Base-by-base conservation (phyloP, 139 green algal genomes). In the Coelastrella sp. region DNA sequence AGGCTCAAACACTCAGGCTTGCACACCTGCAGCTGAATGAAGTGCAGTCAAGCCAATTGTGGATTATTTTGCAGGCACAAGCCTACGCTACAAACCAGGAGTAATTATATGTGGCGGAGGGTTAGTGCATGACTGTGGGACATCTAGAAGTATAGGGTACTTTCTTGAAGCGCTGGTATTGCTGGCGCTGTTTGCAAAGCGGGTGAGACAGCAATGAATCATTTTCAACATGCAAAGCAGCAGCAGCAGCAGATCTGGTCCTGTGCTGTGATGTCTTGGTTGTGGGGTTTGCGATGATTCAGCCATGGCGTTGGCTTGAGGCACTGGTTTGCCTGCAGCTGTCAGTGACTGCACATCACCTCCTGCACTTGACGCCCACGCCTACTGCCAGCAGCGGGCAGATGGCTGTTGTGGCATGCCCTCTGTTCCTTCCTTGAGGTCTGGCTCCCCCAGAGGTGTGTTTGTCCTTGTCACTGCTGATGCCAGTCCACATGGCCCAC, bases 91-190 rank as follows among this genome's bases (percentile, higher is more conserved):
- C 92, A 94, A 91, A 49, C 98, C 98, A 4, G 98, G 98, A 49
- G 87, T 98, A 7, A 92, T 99, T 4, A 87, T 98, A 4, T 93
- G 92, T 17, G 97, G 97, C 9, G 22, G 84, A 8, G 90, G 90
- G 7, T 58, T 99, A 9, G 60, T 92, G 56, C 98, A 99, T 91
- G 97, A 99, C 88, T 99, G 98, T 91, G 95, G 96, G 78, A 96
- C 91, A 25, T 85, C 78, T 8, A 92, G 98, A 8, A 94, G 88
- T 65, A 96, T 99, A 22, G 96, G 96, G 5, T 99, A 98, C 92
- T 99, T 98, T 82, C 82, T 99, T 63, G 98, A 99, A 93, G 94
- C 96, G 3, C 93, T 99, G 57, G 73, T 97, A 35, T 20, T 97
- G 25, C 91, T 99, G 6, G 93, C 93, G 0, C 87, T 99, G 59